Conservation (phyloP, 179 eudicot species). For the Pouteria campechiana region DNA sequence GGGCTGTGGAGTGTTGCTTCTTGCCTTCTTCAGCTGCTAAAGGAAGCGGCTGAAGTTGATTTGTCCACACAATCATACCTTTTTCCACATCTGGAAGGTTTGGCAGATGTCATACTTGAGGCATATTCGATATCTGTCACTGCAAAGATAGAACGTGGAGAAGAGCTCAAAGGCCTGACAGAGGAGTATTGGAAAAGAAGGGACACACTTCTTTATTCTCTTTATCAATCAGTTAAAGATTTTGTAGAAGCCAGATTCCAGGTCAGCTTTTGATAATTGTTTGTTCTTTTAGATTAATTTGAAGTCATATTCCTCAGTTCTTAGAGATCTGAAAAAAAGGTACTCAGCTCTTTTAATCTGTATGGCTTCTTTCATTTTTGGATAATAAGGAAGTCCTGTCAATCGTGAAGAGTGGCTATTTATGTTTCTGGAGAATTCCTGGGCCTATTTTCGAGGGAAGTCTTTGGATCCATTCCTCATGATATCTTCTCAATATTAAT, state of each 20-base stretch:
- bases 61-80: slow-evolving; percentile 45
- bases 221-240: slow-evolving; percentile 67
- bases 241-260: slow-evolving; percentile 40
- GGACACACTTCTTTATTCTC: slow-evolving; percentile 73
- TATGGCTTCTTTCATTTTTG: too few species aligned
- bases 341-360: too few species aligned
- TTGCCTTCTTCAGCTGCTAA: slow-evolving; percentile 55
- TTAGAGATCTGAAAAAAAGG: too few species aligned
- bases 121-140: slow-evolving; percentile 76
- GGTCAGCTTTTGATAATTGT: slow-evolving; percentile 28
- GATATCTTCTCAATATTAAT: too few species aligned
- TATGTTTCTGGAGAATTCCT: too few species aligned
- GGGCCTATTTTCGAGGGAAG: too few species aligned
- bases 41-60: slow-evolving; percentile 42
- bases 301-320: too few species aligned
- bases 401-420: too few species aligned
- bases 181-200: slow-evolving; percentile 77
- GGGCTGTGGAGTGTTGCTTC: slow-evolving; percentile 89
- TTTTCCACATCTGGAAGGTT: slow-evolving; percentile 53
- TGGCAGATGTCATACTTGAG: slow-evolving; percentile 74
- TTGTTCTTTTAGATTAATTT: slow-evolving; percentile 1
- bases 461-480: too few species aligned
- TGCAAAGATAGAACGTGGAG: slow-evolving; percentile 72
- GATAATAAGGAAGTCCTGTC: too few species aligned
- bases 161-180: slow-evolving; percentile 59